Percentiles rank a stretch among this genome's conserved stretches.
Evolutionary conservation across 495 filamentous ascomycete genomes (phyloP).

Genomic region (Hypoxylon trugodes): DNA sequence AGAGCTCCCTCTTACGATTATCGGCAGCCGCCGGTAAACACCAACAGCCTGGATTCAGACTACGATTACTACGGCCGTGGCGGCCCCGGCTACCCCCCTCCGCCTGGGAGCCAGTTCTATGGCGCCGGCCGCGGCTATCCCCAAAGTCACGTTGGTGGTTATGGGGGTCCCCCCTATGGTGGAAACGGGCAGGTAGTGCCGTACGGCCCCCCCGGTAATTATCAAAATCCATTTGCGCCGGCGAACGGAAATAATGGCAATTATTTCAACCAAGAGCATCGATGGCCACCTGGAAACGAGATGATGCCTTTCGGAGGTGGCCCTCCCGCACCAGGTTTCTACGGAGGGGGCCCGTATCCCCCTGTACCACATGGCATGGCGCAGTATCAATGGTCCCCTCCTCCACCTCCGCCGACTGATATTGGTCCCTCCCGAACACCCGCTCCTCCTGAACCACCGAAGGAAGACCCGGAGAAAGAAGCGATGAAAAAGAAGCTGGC

Average conservation of each 20-base stretch:
- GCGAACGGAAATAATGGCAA: conserved; percentile 41
- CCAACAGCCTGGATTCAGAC: conserved; percentile 60
- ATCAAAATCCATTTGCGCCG: conserved; percentile 56
- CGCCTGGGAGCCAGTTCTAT: conserved; percentile 48
- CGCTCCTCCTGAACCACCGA: conserved; percentile 44
- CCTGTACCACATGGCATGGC: conserved; percentile 50
- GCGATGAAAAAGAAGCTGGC: conserved; percentile 52
- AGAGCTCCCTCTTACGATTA: conserved; percentile 49
- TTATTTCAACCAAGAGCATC: conserved; percentile 47
- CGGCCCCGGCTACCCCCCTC: conserved; percentile 44
- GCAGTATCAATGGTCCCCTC: conserved; percentile 49
- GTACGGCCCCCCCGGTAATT: conserved; percentile 49
- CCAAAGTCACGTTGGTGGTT: conserved; percentile 55
- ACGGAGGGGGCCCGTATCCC: conserved; percentile 39
- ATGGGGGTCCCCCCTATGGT: conserved; percentile 43
- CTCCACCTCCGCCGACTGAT: conserved; percentile 58
- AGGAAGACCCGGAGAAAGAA: conserved; percentile 57
- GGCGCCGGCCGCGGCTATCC: conserved; percentile 47
- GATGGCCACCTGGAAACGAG: conserved; percentile 46
- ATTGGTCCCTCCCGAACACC: conserved; percentile 48
- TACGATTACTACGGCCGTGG: conserved; percentile 47
- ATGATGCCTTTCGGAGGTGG: conserved; percentile 57
- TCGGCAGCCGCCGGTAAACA: conserved; percentile 48
- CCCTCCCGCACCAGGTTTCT: conserved; percentile 35
- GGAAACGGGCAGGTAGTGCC: conserved; percentile 52